phyloP scores from a whole-genome alignment of 2,329 filamentous ascomycete genomes.

The Fusarium tupiense region DNA sequence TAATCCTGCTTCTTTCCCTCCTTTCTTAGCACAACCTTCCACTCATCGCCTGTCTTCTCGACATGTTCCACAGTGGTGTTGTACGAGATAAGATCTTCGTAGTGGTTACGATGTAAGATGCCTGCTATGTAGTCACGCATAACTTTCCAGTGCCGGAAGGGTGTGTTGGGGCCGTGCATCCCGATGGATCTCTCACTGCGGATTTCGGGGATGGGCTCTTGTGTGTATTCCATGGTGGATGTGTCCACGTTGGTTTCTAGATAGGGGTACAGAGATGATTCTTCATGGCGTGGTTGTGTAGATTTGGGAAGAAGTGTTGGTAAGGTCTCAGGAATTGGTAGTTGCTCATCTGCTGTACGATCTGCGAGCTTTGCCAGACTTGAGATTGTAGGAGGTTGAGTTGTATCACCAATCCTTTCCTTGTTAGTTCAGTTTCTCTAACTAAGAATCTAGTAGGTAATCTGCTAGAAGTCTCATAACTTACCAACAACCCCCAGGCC shows the following conservation, averaged over 20 bases:
- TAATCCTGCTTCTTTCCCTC: slow-evolving; percentile 56
- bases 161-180: slow-evolving; percentile 64
- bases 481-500: slow-evolving; percentile 70
- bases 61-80: slow-evolving; percentile 70
- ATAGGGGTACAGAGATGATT: slow-evolving; percentile 69
- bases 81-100: slow-evolving; percentile 62
- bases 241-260: slow-evolving; percentile 73
- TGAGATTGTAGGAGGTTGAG: slow-evolving; percentile 52
- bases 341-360: slow-evolving; percentile 60
- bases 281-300: slow-evolving; percentile 60
- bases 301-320: slow-evolving; percentile 57
- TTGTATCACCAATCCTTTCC: slow-evolving; percentile 55
- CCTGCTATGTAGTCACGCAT: slow-evolving; percentile 64
- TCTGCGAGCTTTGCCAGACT: slow-evolving; percentile 58
- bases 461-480: not conserved
- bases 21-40: slow-evolving; percentile 60
- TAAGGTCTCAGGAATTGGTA: slow-evolving; percentile 57
- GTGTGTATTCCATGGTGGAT: slow-evolving; percentile 67
- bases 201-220: slow-evolving; percentile 61
- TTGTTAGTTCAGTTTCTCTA: not conserved
- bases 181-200: slow-evolving; percentile 44
- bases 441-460: no score
- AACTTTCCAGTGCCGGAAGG: slow-evolving; percentile 69
- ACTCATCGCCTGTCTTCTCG: slow-evolving; percentile 60
- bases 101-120: slow-evolving; percentile 62